Conservation (phyloP, 2,329 filamentous ascomycete genomes). For the Trichophaea hybrida region DNA sequence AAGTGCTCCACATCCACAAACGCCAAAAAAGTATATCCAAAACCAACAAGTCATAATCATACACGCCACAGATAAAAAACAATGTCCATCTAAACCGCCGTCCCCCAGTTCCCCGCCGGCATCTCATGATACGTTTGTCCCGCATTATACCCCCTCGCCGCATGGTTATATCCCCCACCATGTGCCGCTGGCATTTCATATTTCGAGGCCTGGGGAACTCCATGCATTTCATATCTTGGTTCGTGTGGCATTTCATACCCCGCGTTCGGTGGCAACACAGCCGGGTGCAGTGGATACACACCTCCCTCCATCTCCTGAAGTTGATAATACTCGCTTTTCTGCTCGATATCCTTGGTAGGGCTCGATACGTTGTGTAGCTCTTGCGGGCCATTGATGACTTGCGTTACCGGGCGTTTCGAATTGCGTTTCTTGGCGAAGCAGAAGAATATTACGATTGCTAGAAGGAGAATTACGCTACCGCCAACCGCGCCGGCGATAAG, state of each 20-base stretch:
- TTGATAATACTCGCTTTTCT: conserved; percentile 4
- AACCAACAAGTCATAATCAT: too few species aligned
- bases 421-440: not conserved
- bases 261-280: not conserved
- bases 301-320: not conserved
- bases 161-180: too few species aligned
- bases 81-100: too few species aligned
- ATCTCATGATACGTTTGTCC: too few species aligned
- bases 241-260: not conserved
- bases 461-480: not conserved
- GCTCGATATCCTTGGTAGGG: not conserved
- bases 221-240: not conserved
- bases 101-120: too few species aligned
- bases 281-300: not conserved
- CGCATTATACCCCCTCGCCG: too few species aligned
- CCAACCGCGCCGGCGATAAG: conserved; percentile 6
- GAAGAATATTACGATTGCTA: not conserved
- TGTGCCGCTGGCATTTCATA: not conserved
- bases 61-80: too few species aligned
- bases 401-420: not conserved
- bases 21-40: too few species aligned
- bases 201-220: not conserved
- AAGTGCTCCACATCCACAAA: too few species aligned
- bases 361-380: not conserved
- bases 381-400: not conserved